Evolutionary conservation across 2,329 filamentous ascomycete species (phyloP).

Genomic region (Aspergillus tubingensis): DNA sequence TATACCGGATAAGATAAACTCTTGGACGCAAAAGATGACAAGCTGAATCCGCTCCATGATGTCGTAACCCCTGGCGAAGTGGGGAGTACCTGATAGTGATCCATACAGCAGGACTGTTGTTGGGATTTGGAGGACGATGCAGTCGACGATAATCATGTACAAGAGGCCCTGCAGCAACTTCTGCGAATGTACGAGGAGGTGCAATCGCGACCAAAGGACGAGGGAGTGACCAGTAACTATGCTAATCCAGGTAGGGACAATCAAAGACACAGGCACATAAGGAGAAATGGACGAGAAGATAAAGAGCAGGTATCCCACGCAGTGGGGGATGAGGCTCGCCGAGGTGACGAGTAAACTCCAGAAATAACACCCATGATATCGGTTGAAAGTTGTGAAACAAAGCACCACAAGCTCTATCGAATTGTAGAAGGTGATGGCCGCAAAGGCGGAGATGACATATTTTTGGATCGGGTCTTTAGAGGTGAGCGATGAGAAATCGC

Average conservation of each 20-base stretch:
- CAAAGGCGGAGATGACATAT: constrained; percentile 40
- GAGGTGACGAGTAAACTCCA: constrained; percentile 44
- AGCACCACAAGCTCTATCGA: constrained; percentile 47
- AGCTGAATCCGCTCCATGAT: constrained; percentile 55
- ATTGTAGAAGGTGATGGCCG: constrained; percentile 48
- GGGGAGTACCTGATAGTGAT: constrained; percentile 15
- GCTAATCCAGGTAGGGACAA: constrained; percentile 42
- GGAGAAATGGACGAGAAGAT: constrained; percentile 32
- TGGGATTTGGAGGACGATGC: constrained; percentile 42
- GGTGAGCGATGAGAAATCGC: not conserved
- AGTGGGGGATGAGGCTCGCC: constrained; percentile 41
- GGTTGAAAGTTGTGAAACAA: constrained; percentile 46
- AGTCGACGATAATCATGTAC: constrained; percentile 44
- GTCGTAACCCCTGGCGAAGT: constrained; percentile 29
- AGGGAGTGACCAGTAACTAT: constrained; percentile 48
- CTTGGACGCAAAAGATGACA: constrained; percentile 55
- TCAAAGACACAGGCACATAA: constrained; percentile 37
- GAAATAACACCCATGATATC: constrained; percentile 47
- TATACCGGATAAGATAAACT: constrained; percentile 51
- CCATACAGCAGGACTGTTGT: constrained; percentile 44
- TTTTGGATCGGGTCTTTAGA: not conserved
- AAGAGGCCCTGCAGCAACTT: constrained; percentile 37
- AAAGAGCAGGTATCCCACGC: constrained; percentile 45
- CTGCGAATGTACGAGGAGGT: constrained; percentile 40
- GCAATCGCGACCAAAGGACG: constrained; percentile 49